phyloP scores from a whole-genome alignment of 331 rosid species.

The Telfairia occidentalis region DNA sequence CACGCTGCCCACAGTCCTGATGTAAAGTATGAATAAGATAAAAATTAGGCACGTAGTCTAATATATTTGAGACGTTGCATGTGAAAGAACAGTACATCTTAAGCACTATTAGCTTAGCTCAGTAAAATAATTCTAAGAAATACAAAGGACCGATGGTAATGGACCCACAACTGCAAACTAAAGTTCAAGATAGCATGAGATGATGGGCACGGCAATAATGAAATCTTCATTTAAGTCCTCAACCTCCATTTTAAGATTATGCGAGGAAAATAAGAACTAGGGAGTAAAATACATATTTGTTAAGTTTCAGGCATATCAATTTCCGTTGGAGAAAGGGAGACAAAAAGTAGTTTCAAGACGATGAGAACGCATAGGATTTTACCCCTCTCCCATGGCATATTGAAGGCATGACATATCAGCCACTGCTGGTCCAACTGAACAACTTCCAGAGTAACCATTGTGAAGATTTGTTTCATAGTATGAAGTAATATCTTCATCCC shows the following conservation, averaged over 20 bases:
- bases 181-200: constrained; percentile 9
- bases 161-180: constrained; percentile 9
- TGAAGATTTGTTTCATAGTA: constrained; percentile 17
- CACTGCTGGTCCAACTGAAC: constrained; percentile 38
- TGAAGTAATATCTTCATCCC: constrained; percentile 22
- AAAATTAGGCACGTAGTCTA: background rate
- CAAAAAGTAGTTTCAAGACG: background rate
- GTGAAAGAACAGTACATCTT: background rate
- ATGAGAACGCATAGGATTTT: constrained; percentile 16
- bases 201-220: constrained; percentile 9
- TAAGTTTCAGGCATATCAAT: background rate
- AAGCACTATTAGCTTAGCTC: constrained; percentile 7
- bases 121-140: constrained; percentile 10
- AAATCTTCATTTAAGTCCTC: constrained; percentile 10
- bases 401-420: constrained; percentile 49
- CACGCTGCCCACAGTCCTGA: constrained; percentile 67
- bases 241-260: constrained; percentile 8
- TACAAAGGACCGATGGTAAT: constrained; percentile 12
- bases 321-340: background rate
- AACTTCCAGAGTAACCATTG: constrained; percentile 24
- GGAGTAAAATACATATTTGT: background rate
- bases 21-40: background rate
- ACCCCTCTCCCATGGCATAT: constrained; percentile 77
- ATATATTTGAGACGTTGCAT: background rate
- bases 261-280: background rate